phyloP scores from a whole-genome alignment of 768 basidiomycete species.

The Suillus spraguei region DNA sequence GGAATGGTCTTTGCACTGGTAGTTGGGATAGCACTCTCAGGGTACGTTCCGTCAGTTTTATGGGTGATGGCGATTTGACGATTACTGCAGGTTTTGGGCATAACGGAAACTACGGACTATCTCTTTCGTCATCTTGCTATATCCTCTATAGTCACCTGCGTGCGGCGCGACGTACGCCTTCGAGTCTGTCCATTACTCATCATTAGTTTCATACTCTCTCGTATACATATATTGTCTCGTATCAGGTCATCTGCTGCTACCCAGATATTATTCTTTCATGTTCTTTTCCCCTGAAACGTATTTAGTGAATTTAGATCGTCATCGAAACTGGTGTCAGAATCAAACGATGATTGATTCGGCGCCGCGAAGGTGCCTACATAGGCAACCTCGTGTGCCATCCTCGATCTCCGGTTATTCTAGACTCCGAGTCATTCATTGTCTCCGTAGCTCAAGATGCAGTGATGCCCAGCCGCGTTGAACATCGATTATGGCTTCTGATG shows the following conservation, averaged over 20 bases:
- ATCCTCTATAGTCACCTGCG: conserved; percentile 57
- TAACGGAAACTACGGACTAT: conserved; percentile 42
- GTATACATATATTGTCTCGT: conserved; percentile 41
- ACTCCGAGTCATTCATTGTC: background rate
- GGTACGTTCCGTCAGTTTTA: conserved; percentile 49
- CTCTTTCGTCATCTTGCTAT: conserved; percentile 25
- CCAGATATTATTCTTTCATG: conserved; percentile 36
- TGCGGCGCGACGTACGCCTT: conserved; percentile 51
- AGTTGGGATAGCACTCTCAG: conserved; percentile 97
- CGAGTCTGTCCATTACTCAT: conserved; percentile 66
- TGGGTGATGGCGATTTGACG: conserved; percentile 17
- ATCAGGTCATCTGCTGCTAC: conserved; percentile 34
- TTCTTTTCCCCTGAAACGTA: conserved; percentile 42
- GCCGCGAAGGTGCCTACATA: conserved; percentile 50
- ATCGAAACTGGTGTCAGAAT: conserved; percentile 20
- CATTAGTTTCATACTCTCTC: conserved; percentile 38
- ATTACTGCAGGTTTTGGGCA: conserved; percentile 76
- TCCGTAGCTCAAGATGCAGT: conserved; percentile 57
- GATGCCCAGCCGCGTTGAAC: conserved; percentile 24
- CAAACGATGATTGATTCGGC: conserved; percentile 7
- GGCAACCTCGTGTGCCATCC: conserved; percentile 54
- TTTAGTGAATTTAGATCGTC: conserved; percentile 48
- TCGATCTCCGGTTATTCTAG: background rate
- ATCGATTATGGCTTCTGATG: conserved; percentile 24
- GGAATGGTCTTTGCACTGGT: conserved; percentile 98